Conservation (phyloP, 225 moss, liverwort and hornwort genomes). For the Climacium dendroides region DNA sequence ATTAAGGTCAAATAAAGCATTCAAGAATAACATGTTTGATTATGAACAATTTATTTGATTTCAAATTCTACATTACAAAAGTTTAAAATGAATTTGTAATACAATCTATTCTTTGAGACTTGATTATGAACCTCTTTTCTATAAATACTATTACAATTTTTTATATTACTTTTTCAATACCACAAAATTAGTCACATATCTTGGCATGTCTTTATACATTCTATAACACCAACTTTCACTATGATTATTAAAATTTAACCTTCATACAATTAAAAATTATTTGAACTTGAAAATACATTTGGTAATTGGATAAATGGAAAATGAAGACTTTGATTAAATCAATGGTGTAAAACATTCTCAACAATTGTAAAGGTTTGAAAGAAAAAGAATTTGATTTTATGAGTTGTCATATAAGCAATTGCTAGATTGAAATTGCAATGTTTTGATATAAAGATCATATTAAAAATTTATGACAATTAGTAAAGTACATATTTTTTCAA, state of each 20-base stretch:
- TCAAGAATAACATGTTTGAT: no score
- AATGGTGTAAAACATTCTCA: neutral
- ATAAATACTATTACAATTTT: fast-evolving
- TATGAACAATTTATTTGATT: neutral
- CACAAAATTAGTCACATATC: neutral
- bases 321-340: neutral
- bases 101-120: neutral
- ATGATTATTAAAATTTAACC: no score
- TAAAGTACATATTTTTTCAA: neutral
- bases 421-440: neutral
- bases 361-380: neutral
- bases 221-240: fast-evolving
- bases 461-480: fast-evolving
- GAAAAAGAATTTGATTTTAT: neutral
- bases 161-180: neutral
- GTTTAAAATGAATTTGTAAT: no score
- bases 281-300: neutral
- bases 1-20: neutral
- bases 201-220: neutral
- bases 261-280: neutral
- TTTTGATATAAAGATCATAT: neutral
- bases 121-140: fast-evolving
- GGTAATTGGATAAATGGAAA: neutral
- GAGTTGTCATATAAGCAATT: neutral
- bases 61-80: neutral